Evolutionary conservation across 2,329 filamentous ascomycete species (phyloP), one percentile per base, ranked within the genome.

Genomic region (Moelleriella libera): DNA sequence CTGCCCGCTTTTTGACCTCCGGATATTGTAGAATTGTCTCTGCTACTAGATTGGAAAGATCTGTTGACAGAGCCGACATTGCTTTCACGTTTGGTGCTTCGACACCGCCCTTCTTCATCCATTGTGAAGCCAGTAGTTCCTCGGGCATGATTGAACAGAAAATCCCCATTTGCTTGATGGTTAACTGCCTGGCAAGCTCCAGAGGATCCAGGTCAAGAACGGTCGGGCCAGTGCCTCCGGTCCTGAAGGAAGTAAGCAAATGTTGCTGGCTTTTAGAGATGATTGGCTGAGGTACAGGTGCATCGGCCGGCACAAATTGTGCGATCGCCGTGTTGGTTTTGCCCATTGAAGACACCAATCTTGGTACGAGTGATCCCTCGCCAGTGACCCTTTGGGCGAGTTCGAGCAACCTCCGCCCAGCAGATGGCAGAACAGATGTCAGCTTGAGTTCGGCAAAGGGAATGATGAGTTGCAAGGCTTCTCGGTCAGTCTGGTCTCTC

Each of bases 141-240:
- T 96, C 88, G 0, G 92, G 88, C 54, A 89, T 75, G 53, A 98
- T 96, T 3, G 85, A 81, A 63, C 88, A 95, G 65, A 95, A 98
- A 47, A 95, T 83, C 51, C 74, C 77, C 62, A 94, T 95, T 60
- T 94, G 88, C 66, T 90, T 94, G 53, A 96, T 73, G 0, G 92
- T 97, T 52, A 98, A 72, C 59, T 98, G 92, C 12, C 92, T 81
- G 5, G 92, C 92, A 51, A 98, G 64, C 65, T 98, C 92, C 14
- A 95, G 66, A 2, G 90, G 81, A 50, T 97, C 90, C 55, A 97
- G 92, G 59, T 98, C 92, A 28, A 94, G 68, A 48, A 98, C 84
- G 37, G 76, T 84, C 12, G 88, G 83, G 31, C 67, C 72, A 48
- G 67, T 69, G n/a, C 77, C 82, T 30, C 86, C 85, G 44, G 75